Percentiles rank a stretch among this genome's conserved stretches.
Evolutionary conservation across 768 basidiomycete genomes (phyloP).

Genomic region (Chalciporus sphaerocephalus): DNA sequence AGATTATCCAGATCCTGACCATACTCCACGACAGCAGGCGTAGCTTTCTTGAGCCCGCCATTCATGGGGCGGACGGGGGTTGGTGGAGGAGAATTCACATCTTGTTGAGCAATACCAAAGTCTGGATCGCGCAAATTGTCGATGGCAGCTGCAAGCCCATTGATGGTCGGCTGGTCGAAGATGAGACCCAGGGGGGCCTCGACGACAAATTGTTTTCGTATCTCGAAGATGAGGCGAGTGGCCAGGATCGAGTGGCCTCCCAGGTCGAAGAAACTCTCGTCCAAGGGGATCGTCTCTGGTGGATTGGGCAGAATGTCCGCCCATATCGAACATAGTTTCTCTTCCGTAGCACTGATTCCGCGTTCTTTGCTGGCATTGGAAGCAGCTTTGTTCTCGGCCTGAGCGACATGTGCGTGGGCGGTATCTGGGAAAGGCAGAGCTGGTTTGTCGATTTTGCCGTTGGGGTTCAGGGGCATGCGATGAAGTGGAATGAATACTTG

Average conservation of each 20-base stretch:
- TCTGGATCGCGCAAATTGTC: constrained; percentile 75
- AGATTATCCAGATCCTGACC: constrained; percentile 72
- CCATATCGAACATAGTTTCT: constrained; percentile 85
- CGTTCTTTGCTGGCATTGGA: constrained; percentile 31
- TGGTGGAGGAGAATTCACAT: constrained; percentile 15
- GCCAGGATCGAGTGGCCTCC: constrained; percentile 98
- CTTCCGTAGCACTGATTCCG: constrained; percentile 63
- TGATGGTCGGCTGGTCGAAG: constrained; percentile 86
- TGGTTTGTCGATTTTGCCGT: constrained; percentile 98
- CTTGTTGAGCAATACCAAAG: constrained; percentile 58
- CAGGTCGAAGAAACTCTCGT: constrained; percentile 97
- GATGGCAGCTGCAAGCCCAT: constrained; percentile 68
- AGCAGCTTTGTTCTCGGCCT: constrained; percentile 37
- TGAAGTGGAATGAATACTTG: constrained; percentile 90
- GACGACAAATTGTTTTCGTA: constrained; percentile 87
- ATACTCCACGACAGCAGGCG: constrained; percentile 54
- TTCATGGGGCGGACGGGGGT: constrained; percentile 13
- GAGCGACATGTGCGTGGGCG: constrained; percentile 48
- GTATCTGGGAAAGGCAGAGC: constrained; percentile 98
- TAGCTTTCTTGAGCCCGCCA: constrained; percentile 15
- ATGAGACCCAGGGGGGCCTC: constrained; percentile 89
- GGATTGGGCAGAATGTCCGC: constrained; percentile 71
- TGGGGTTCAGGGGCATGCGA: constrained; percentile 97
- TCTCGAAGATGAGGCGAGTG: constrained; percentile 93
- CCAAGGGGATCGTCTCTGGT: constrained; percentile 71